These are phyloP conservation scores for Chlamydomonas incerta DNA, from an alignment of 139 green algal genomes.

Conservation along the genomic window DNA sequence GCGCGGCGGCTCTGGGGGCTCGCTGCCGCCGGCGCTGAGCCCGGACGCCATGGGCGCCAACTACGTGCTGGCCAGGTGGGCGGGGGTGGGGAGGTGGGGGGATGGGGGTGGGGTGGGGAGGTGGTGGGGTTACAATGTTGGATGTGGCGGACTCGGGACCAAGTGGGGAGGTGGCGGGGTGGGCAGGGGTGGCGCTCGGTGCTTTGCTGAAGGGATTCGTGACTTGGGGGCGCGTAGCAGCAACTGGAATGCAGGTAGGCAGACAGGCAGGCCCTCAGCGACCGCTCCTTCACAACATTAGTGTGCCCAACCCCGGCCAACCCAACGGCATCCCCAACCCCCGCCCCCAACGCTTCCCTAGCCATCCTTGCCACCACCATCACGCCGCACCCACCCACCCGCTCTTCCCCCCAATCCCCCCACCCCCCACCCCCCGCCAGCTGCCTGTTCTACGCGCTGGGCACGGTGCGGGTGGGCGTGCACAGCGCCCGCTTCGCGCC, in stretches of 20 bases:
- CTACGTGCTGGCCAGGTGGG: constrained; percentile 36
- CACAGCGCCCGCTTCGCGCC: constrained; percentile 26
- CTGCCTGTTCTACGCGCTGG: constrained; percentile 39
- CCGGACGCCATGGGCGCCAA: constrained; percentile 8
- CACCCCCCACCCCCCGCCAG: neutral
- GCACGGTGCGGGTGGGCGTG: constrained; percentile 36
- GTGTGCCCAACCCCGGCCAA: too few relatives aligned
- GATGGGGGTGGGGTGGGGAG: neutral
- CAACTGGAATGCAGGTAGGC: too few relatives aligned
- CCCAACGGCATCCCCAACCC: too few relatives aligned
- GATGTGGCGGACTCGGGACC: too few relatives aligned
- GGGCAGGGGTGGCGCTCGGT: too few relatives aligned
- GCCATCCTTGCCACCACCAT: too few relatives aligned
- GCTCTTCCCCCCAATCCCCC: neutral
- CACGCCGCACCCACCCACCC: too few relatives aligned
- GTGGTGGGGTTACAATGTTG: neutral
- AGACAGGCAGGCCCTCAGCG: too few relatives aligned
- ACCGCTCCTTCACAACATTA: too few relatives aligned
- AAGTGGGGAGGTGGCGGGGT: neutral
- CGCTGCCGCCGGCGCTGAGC: constrained; percentile 1
- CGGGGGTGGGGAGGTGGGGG: neutral
- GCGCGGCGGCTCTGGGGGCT: neutral
- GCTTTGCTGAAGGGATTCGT: too few relatives aligned
- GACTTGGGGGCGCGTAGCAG: too few relatives aligned
- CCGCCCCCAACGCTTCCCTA: too few relatives aligned